Base-by-base conservation (phyloP, 208 protist species). In the Novymonas esmeraldas region DNA sequence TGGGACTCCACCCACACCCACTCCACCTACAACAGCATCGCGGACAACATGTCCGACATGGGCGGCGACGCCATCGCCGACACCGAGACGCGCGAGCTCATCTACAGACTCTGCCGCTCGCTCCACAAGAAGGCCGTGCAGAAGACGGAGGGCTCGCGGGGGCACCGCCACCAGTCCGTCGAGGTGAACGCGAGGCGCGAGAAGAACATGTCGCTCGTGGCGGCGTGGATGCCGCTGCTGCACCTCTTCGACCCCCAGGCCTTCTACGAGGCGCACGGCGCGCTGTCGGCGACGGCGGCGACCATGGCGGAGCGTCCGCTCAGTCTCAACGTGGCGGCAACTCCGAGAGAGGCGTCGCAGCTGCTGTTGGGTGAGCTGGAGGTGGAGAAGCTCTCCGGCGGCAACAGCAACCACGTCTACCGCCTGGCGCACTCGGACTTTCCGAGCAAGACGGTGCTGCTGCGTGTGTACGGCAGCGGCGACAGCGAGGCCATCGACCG, bases 341-440 rank as follows among this genome's bases (percentile, higher is more conserved):
- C 33, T 13, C 77, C 87, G 20, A 73, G 62, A 42, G 84, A 81
- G 52, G 84, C 79, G 33, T 85, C 82, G 18, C 73, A 79, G 68
- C 64, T 74, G 70, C 69, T 94, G 28, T 57, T 81, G 55, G 78
- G 61, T 22, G 85, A 90, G 39, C 68, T 94, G 50, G 70, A 82
- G n/a, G 83, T 94, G 36, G 83, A 90, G 73, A 84, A 87, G 44
- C 74, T 94, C 28, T 77, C 80, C n/a, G 83, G 85, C 20, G 89
- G 89, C 33, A 94, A 94, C 62, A 94, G 89, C 77, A 94, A 94
- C 61, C 79, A 89, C 67, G 89, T 94, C 45, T 94, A 92, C 74
- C 82, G 84, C n/a, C 71, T 94, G 14, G 68, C 64, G 7, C 84
- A 90, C 71, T 61, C 82, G 16, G 70, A 79, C 44, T 91, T 86